These are phyloP conservation scores for Blastobotrys illinoisensis DNA, from an alignment of 1,139 yeast genomes.

Conservation along the genomic window DNA sequence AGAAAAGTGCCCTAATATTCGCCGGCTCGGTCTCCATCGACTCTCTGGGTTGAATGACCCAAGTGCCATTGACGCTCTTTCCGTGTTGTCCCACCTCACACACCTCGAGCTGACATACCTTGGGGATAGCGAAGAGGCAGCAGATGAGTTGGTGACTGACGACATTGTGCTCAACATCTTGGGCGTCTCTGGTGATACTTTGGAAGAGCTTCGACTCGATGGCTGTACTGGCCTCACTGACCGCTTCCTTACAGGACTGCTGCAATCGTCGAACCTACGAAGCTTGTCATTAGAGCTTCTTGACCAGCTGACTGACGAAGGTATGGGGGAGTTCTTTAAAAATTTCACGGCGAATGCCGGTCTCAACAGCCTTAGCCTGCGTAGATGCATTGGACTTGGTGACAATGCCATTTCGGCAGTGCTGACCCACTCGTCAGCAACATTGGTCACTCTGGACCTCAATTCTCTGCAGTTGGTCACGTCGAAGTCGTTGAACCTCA, in stretches of 20 bases:
- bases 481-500: constrained; percentile 43
- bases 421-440: constrained; percentile 51
- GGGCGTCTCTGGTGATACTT: constrained; percentile 55
- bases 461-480: constrained; percentile 66
- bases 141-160: constrained; percentile 53
- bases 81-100: constrained; percentile 49
- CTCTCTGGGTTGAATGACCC: constrained; percentile 64
- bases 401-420: constrained; percentile 58
- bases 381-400: constrained; percentile 60
- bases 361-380: constrained; percentile 53
- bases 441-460: constrained; percentile 62
- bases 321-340: constrained; percentile 52
- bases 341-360: constrained; percentile 54
- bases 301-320: constrained; percentile 62
- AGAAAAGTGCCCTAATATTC: constrained; percentile 50
- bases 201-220: constrained; percentile 55
- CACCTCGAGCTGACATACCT: constrained; percentile 64
- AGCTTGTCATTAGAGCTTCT: constrained; percentile 48
- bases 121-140: constrained; percentile 12
- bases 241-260: constrained; percentile 42
- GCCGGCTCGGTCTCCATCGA: constrained; percentile 50
- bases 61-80: constrained; percentile 61
- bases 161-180: constrained; percentile 68
- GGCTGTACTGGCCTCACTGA: constrained; percentile 75
- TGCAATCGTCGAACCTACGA: constrained; percentile 36